Base-by-base conservation (phyloP, 345 rosid genomes). In the Ceriops decandra region DNA sequence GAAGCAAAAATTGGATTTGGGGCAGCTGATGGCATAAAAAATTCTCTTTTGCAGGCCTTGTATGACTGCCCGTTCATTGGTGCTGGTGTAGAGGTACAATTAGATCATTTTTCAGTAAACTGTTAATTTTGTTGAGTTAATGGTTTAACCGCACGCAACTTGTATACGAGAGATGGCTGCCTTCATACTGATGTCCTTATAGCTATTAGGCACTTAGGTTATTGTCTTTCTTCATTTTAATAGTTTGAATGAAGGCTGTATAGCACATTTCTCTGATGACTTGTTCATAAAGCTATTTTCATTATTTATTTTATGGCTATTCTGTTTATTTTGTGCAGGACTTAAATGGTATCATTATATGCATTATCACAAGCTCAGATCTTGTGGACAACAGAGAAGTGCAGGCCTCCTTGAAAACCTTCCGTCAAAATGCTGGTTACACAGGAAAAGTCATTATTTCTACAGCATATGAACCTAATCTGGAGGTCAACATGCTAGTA, bases 1-100 rank as follows among this genome's bases (percentile, higher is more conserved):
- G 85, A 86, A 78, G 93, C 89, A 74, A 93, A 85, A 77, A 84
- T 90, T 84, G 98, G 97, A 81, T 90, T 89, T 85, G 98, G 96
- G 69, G 90, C 77, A 78, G 97, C 90, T 76, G 82, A 81, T 73
- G 73, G 78, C 81, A 76, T 89, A 38, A 80, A 79, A 82, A 71
- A 77, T 66, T 90, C 97, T 60, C 77, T 90, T 71, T 61, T 74
- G 57, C 81, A 73, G 79, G 98, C 98, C 63, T 72, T 89, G 74
- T 79, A 81, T 64, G 95, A 91, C 73, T 91, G 92, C 73, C 98
- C 96, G 71, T 90, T 90, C 81, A 88, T 90, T 74, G 85, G 85
- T 60, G 79, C 80, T 59, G 90, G 87, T 76, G 57, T 82, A 57
- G 84, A 89, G 96, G 98, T 89, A 86, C 64, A 54, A 54, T 57